Percentiles rank a stretch among this genome's conserved stretches.
phyloP scores from a whole-genome alignment of 2,329 filamentous ascomycete species.

The Stagonosporopsis vannaccii region DNA sequence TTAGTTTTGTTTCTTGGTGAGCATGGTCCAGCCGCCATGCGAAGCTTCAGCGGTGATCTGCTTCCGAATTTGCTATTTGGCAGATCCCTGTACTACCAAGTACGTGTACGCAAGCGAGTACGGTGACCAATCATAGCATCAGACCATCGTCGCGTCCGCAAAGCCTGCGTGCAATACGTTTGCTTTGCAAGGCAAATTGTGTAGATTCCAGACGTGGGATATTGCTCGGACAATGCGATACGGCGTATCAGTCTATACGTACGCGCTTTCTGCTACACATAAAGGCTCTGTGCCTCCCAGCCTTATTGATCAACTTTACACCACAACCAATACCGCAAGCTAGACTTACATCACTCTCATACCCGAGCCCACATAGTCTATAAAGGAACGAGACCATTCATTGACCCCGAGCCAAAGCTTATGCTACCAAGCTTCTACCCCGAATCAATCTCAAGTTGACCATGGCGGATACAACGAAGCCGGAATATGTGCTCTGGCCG shows the following conservation, averaged over 20 bases:
- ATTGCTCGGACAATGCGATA: background rate
- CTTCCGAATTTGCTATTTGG: background rate
- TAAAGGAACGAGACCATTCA: background rate
- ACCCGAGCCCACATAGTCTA: background rate
- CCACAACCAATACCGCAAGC: background rate
- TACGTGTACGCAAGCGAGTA: conserved; percentile 16
- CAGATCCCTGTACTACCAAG: background rate
- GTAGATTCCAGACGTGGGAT: background rate
- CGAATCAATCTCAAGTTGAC: background rate
- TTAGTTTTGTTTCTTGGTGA: background rate
- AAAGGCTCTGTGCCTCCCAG: background rate
- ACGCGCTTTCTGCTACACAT: background rate
- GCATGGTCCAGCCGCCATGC: background rate
- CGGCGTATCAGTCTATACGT: conserved; percentile 2
- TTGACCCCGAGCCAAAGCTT: background rate
- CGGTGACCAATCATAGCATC: conserved; percentile 3
- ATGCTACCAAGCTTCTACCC: background rate
- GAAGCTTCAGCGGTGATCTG: background rate
- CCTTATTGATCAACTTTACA: background rate
- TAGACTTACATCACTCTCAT: background rate
- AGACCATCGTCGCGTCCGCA: background rate
- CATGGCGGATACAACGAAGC: conserved; percentile 29
- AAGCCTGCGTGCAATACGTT: background rate
- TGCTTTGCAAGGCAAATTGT: background rate
- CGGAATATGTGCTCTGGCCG: conserved; percentile 41